A percentile compares a stretch with the other conserved stretches of the same genome.
Evolutionary conservation across 495 filamentous ascomycete genomes (phyloP).

Genomic region (Choiromyces venosus): DNA sequence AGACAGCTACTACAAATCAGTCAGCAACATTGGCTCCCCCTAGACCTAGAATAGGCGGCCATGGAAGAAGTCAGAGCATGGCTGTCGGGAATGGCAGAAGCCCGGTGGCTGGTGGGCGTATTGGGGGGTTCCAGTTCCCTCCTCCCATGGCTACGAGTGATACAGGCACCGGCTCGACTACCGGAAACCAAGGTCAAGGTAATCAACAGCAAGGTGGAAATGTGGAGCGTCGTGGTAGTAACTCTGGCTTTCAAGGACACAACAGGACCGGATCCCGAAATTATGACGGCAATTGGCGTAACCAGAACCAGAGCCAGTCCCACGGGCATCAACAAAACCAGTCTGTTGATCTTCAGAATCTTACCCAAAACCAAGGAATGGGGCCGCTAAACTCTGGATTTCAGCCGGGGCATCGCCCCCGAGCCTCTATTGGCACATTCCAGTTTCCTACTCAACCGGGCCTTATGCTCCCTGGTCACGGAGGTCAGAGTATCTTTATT

Average conservation of each 20-base stretch:
- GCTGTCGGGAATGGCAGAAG: conserved; percentile 57
- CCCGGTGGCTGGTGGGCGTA: conserved; percentile 53
- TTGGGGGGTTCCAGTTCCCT: conserved; percentile 67
- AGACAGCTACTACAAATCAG: conserved; percentile 45
- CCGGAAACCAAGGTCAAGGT: conserved; percentile 29
- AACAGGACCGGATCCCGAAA: conserved; percentile 77
- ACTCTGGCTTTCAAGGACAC: conserved; percentile 53
- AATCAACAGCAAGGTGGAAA: conserved; percentile 48
- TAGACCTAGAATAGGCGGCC: conserved; percentile 43
- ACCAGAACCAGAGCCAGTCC: conserved; percentile 59
- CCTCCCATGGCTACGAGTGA: conserved; percentile 50
- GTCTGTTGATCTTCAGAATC: conserved; percentile 46
- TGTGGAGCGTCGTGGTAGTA: conserved; percentile 46
- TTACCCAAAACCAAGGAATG: conserved; percentile 51
- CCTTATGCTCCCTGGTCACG: conserved; percentile 54
- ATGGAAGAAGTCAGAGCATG: conserved; percentile 61
- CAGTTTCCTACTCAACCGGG: conserved; percentile 90
- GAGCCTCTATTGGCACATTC: conserved; percentile 80
- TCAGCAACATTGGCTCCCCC: conserved; percentile 28
- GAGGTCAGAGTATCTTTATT: conserved; percentile 41
- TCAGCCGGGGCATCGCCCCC: conserved; percentile 84
- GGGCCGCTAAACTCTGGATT: conserved; percentile 71
- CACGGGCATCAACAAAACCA: conserved; percentile 32
- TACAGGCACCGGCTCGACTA: conserved; percentile 51
- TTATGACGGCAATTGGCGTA: conserved; percentile 97